A percentile compares a stretch with the other conserved stretches of the same genome.
Evolutionary conservation across 164 flowering plant species (phyloP).

Genomic region (Stephania yunnanensis): DNA sequence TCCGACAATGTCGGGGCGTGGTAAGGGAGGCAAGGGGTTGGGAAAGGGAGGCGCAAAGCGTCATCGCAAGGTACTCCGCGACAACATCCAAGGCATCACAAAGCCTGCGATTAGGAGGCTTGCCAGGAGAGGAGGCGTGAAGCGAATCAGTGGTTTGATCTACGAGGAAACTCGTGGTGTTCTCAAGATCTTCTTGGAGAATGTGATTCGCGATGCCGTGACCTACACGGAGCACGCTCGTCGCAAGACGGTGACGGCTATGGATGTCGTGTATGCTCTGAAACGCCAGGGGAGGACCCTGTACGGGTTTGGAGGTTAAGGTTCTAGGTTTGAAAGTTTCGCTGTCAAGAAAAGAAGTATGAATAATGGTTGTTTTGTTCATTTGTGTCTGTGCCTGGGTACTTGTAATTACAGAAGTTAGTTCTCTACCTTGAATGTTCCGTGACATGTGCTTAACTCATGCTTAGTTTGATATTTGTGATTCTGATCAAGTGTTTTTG

Average conservation of each 20-base stretch:
- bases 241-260: conserved; percentile 35
- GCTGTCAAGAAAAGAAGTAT: too few species aligned
- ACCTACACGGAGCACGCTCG: conserved; percentile 35
- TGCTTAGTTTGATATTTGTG: too few species aligned
- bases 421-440: too few species aligned
- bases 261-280: conserved; percentile 36
- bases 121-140: conserved; percentile 27
- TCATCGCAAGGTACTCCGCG: conserved; percentile 30
- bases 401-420: too few species aligned
- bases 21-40: conserved; percentile 32
- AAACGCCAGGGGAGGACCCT: conserved; percentile 35
- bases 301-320: conserved; percentile 33
- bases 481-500: too few species aligned
- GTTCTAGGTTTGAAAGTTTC: conserved; percentile 11
- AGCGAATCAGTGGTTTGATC: conserved; percentile 32
- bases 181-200: conserved; percentile 33
- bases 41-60: conserved; percentile 35
- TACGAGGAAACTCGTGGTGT: conserved; percentile 34
- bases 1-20: conserved; percentile 27
- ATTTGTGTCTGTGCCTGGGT: too few species aligned
- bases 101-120: conserved; percentile 14
- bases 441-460: too few species aligned
- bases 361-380: background rate
- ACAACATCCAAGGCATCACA: conserved; percentile 16
- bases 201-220: conserved; percentile 35